These are phyloP conservation scores for Aspergillus aculeatus DNA, from an alignment of 2,329 filamentous ascomycete genomes.

Conservation along the genomic window DNA sequence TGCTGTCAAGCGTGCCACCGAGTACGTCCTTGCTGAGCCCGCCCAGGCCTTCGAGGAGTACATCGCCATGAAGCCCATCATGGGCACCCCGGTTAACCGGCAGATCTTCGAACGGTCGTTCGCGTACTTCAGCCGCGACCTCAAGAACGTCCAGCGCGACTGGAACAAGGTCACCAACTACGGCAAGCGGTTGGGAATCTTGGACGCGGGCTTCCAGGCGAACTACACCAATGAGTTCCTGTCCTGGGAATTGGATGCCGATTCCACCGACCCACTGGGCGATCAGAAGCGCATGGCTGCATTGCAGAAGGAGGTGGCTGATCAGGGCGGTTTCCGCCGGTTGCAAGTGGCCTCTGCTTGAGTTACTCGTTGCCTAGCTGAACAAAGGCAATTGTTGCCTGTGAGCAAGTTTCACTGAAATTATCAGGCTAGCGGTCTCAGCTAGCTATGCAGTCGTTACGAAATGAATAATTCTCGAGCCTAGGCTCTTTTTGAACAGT, in stretches of 20 bases:
- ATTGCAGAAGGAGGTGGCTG: conserved; percentile 66
- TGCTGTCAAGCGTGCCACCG: conserved; percentile 72
- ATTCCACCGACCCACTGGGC: conserved; percentile 65
- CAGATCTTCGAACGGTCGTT: conserved; percentile 80
- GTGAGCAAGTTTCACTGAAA: no score
- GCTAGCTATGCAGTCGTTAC: neutral
- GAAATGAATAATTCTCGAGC: neutral
- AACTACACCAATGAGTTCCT: conserved; percentile 76
- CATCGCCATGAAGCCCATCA: conserved; percentile 68
- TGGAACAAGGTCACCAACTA: conserved; percentile 77
- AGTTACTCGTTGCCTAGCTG: neutral
- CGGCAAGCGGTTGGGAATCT: conserved; percentile 68
- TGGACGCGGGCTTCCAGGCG: conserved; percentile 62
- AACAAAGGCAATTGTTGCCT: no score
- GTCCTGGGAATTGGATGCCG: conserved; percentile 62
- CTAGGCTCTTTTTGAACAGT: neutral
- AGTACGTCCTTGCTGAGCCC: conserved; percentile 66
- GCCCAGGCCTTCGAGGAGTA: conserved; percentile 66
- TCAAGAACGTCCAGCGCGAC: conserved; percentile 73
- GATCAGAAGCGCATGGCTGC: conserved; percentile 74
- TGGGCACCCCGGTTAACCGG: conserved; percentile 66
- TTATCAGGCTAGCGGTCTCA: neutral
- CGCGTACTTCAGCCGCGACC: conserved; percentile 71
- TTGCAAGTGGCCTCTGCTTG: conserved; percentile 33
- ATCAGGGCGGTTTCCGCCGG: conserved; percentile 59